These are phyloP conservation scores for Zygoascus tannicola DNA, from an alignment of 805 yeast species.

Conservation along the genomic window DNA sequence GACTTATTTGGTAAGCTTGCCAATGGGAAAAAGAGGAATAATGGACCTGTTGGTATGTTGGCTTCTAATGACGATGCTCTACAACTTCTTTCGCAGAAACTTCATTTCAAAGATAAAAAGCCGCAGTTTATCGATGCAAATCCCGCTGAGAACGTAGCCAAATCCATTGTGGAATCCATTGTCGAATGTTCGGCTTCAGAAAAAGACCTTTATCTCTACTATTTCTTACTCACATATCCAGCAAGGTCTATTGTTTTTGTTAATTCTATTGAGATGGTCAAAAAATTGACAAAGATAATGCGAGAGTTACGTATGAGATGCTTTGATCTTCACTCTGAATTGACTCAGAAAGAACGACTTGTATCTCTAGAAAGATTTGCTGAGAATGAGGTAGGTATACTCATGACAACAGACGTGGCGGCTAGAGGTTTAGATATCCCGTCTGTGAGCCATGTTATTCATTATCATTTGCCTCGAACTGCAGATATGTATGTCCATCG, in stretches of 20 bases:
- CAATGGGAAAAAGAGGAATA: constrained; percentile 15
- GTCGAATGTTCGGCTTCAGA: constrained; percentile 87
- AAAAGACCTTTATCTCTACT: constrained; percentile 82
- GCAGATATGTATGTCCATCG: constrained; percentile 94
- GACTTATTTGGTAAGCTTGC: constrained; percentile 68
- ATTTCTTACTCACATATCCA: constrained; percentile 75
- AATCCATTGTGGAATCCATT: constrained; percentile 69
- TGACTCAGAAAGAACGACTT: constrained; percentile 90
- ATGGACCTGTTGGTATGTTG: constrained; percentile 10
- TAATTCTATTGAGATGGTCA: constrained; percentile 91
- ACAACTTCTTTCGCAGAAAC: constrained; percentile 53
- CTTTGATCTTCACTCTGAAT: constrained; percentile 80
- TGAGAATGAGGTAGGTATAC: constrained; percentile 37
- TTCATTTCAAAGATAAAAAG: constrained; percentile 55
- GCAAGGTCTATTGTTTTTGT: constrained; percentile 88
- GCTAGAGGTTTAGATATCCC: constrained; percentile 96
- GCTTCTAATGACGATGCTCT: constrained; percentile 46
- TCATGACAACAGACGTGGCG: constrained; percentile 94
- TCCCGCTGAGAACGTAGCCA: constrained; percentile 72
- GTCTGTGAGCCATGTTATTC: constrained; percentile 84
- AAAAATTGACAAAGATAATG: constrained; percentile 69
- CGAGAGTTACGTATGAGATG: constrained; percentile 55
- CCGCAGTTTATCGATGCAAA: constrained; percentile 78
- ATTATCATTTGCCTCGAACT: constrained; percentile 87
- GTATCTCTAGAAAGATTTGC: constrained; percentile 76